phyloP scores from a whole-genome alignment of 1,139 yeast species.

The Starmera stellimalicola region DNA sequence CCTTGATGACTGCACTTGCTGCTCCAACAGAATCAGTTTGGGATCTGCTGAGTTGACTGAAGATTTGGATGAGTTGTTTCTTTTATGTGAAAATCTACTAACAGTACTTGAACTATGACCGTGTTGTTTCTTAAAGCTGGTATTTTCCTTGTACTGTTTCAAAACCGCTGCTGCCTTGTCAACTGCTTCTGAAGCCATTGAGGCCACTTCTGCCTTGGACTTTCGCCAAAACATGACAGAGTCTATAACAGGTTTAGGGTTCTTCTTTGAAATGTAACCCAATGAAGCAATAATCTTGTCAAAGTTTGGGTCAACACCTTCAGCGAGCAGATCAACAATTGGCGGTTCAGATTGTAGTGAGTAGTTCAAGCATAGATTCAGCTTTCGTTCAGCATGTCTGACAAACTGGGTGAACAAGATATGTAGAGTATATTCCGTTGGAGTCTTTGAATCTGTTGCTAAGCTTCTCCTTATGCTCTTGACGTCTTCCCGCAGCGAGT shows the following conservation, averaged over 20 bases:
- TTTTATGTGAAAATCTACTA: slow-evolving; percentile 24
- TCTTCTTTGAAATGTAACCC: slow-evolving; percentile 82
- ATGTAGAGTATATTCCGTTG: slow-evolving; percentile 90
- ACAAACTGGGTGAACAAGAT: slow-evolving; percentile 93
- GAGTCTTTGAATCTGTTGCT: slow-evolving; percentile 65
- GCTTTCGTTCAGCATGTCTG: slow-evolving; percentile 81
- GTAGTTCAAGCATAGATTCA: slow-evolving; percentile 62
- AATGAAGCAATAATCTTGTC: slow-evolving; percentile 78
- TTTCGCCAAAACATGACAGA: slow-evolving; percentile 98
- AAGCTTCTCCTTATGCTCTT: slow-evolving; percentile 19
- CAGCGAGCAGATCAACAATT: slow-evolving; percentile 70
- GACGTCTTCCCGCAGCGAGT: slow-evolving; percentile 14
- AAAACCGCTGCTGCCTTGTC: slow-evolving; percentile 23
- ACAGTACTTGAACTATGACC: slow-evolving; percentile 21
- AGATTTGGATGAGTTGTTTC: slow-evolving; percentile 28
- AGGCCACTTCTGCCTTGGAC: slow-evolving; percentile 78
- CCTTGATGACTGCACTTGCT: slow-evolving; percentile 47
- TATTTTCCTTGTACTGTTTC: slow-evolving; percentile 14
- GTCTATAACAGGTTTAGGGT: slow-evolving; percentile 94
- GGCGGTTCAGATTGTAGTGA: slow-evolving; percentile 72
- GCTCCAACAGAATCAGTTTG: slow-evolving; percentile 22
- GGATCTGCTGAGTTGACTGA: slow-evolving; percentile 18
- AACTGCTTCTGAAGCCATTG: slow-evolving; percentile 58
- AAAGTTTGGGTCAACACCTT: slow-evolving; percentile 78
- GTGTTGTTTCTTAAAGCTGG: slow-evolving; percentile 13